Percentiles rank a stretch among this genome's conserved stretches.
Conservation (phyloP, 2,329 filamentous ascomycete species). For the Aspergillus jensenii region DNA sequence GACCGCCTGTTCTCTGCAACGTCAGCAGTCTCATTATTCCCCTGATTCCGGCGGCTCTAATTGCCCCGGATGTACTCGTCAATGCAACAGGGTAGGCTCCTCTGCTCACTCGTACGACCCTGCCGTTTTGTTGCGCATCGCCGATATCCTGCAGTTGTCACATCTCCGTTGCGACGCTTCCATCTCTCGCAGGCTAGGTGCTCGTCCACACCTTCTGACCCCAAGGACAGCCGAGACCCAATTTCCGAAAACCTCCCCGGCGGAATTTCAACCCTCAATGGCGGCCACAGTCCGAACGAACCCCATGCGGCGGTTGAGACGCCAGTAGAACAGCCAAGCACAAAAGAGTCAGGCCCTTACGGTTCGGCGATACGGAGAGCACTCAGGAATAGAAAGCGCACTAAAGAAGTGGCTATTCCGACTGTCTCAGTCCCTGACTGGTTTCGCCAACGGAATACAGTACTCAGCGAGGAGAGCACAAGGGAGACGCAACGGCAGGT, state of each 20-base stretch:
- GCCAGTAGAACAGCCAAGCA: slow-evolving; percentile 17
- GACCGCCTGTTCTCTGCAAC: slow-evolving; percentile 13
- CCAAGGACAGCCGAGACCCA: slow-evolving; percentile 24
- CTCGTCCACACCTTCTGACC: slow-evolving; percentile 29
- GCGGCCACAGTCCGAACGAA: slow-evolving; percentile 15
- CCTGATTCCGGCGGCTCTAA: slow-evolving; percentile 25
- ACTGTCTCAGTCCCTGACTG: slow-evolving; percentile 35
- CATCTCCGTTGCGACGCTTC: slow-evolving; percentile 30
- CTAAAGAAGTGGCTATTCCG: slow-evolving; percentile 20
- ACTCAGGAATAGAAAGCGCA: slow-evolving; percentile 34
- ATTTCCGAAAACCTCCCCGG: slow-evolving; percentile 22
- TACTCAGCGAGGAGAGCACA: slow-evolving; percentile 21
- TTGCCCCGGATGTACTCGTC: slow-evolving; percentile 36
- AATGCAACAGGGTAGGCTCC: slow-evolving; percentile 39
- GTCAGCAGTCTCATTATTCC: slow-evolving; percentile 17
- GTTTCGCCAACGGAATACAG: slow-evolving; percentile 38
- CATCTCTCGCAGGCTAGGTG: slow-evolving; percentile 32
- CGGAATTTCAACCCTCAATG: slow-evolving; percentile 19
- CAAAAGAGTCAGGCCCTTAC: slow-evolving; percentile 33
- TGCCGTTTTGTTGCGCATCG: slow-evolving; percentile 40
- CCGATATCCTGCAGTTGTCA: slow-evolving; percentile 30
- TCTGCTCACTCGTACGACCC: slow-evolving; percentile 34
- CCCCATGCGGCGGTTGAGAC: slow-evolving; percentile 16
- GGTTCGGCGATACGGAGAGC: slow-evolving; percentile 41
- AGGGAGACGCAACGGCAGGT: slow-evolving; percentile 24